A percentile compares a stretch with the other conserved stretches of the same genome.
Evolutionary conservation across 192 early-diverging fungal species (phyloP).

Genomic region (Coemansia sp.): DNA sequence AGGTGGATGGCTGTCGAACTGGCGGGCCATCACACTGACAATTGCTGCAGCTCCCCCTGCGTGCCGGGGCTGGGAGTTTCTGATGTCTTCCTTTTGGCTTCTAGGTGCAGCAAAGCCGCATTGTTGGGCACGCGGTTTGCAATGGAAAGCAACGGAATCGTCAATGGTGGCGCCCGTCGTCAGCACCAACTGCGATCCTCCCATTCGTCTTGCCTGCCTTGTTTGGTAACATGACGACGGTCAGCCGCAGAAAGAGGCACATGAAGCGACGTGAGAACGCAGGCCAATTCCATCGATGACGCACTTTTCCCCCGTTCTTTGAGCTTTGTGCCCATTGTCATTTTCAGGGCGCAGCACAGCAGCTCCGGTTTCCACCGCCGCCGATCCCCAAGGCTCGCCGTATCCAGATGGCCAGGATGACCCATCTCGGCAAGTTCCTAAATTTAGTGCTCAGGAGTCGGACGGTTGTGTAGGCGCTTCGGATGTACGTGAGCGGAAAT

Average conservation of each 20-base stretch:
- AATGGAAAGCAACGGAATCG: conserved; percentile 1
- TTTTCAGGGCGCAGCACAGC: background rate
- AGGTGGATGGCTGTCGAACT: background rate
- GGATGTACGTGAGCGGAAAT: background rate
- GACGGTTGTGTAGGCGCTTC: background rate
- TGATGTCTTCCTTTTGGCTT: conserved; percentile 2
- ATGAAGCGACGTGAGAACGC: background rate
- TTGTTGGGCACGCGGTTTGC: background rate
- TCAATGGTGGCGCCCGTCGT: background rate
- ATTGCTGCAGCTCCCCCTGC: background rate
- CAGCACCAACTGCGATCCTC: background rate
- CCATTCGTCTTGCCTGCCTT: background rate
- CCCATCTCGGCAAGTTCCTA: background rate
- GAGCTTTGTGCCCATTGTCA: background rate
- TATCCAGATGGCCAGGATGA: background rate
- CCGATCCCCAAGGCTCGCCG: background rate
- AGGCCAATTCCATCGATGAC: background rate
- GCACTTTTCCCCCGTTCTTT: background rate
- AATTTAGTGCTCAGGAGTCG: background rate
- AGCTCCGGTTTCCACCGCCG: background rate
- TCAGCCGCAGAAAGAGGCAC: background rate
- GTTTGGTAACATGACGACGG: background rate
- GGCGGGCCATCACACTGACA: background rate
- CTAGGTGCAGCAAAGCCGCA: background rate
- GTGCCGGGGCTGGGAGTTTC: background rate